Evolutionary conservation across 768 basidiomycete species (phyloP).

Genomic region (Rhodotorula taiwanensis): DNA sequence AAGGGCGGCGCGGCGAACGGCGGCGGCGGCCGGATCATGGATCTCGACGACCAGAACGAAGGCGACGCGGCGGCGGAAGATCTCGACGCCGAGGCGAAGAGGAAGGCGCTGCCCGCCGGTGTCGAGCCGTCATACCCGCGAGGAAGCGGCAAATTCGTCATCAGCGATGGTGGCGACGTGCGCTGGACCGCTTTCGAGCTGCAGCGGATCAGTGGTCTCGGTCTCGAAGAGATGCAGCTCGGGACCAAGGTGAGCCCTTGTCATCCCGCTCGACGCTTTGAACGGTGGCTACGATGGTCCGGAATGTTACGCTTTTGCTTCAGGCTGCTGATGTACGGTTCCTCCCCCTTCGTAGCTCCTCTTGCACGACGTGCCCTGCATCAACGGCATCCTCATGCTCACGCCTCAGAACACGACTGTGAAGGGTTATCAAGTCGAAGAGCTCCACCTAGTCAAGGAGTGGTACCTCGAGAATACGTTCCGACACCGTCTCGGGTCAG

Average conservation of each 20-base stretch:
- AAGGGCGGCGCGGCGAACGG: background rate
- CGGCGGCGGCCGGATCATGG: constrained; percentile 4
- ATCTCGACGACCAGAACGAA: background rate
- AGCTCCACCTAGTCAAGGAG: constrained; percentile 5
- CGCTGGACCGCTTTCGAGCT: constrained; percentile 17
- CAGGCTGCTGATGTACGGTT: too few relatives aligned
- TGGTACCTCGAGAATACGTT: constrained; percentile 17
- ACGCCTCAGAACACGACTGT: constrained; percentile 18
- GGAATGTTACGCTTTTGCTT: too few relatives aligned
- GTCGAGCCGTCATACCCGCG: constrained; percentile 11
- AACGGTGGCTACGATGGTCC: too few relatives aligned
- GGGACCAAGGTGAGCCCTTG: constrained; percentile 22
- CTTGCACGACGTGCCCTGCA: constrained; percentile 1
- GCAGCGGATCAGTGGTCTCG: constrained; percentile 5
- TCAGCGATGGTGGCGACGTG: constrained; percentile 15
- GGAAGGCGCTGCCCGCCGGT: background rate
- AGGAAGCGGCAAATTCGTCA: constrained; percentile 14
- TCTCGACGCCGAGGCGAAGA: constrained; percentile 2
- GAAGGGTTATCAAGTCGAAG: constrained; percentile 30
- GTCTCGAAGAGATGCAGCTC: constrained; percentile 23
- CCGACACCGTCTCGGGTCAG: constrained; percentile 10
- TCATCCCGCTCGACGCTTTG: background rate
- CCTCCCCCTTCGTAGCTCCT: constrained; percentile 1
- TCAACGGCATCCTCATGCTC: constrained; percentile 23
- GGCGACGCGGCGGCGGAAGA: background rate